Base-by-base conservation (phyloP, 2,329 filamentous ascomycete genomes). In the Macrophomina phaseolina region DNA sequence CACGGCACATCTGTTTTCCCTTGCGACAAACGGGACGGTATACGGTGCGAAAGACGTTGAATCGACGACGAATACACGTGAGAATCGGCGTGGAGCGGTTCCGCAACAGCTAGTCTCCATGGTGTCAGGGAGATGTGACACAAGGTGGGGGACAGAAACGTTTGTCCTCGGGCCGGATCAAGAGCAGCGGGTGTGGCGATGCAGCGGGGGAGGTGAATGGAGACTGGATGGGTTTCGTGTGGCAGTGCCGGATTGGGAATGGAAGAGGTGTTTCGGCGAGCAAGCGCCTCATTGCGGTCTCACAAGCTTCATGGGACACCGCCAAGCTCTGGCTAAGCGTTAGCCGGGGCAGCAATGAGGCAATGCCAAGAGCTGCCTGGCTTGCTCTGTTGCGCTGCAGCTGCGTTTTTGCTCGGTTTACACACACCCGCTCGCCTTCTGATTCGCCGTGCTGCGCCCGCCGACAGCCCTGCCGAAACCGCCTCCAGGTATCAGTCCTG, bases 251-350 rank as follows among this genome's bases (percentile, higher is more conserved):
- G 42, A 49, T 48, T 49, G n/a, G 58, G 55, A 28, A 28, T 12
- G 36, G 49, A 30, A 9, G 5, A 28, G 9, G 52, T 55, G 14
- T 46, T 61, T 58, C 40, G 55, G 55, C 38, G 55, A 46, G 55
- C 55, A 60, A 46, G 40, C 40, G 38, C 55, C 40, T 60, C 55
- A 60, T 45, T 11, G 28, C 28, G 14, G 40, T 61, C 56, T 61
- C 56, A 56, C 62, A 65, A 56, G 62, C 62, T 65, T 65, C 62
- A 51, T 65, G 49, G 32, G 38, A 55, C 62, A 56, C 12, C 28
- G 51, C 62, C 62, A 65, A 56, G 62, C 51, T 56, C 49, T 18
- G 14, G 23, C n/a, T 53, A 42, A 45, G 48, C 48, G 49, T 53
- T 36, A 34, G 48, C 48, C 48, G 48, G 45, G 30, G 52, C 52